Conservation (phyloP, 768 basidiomycete species). For the Pholiota conissans region DNA sequence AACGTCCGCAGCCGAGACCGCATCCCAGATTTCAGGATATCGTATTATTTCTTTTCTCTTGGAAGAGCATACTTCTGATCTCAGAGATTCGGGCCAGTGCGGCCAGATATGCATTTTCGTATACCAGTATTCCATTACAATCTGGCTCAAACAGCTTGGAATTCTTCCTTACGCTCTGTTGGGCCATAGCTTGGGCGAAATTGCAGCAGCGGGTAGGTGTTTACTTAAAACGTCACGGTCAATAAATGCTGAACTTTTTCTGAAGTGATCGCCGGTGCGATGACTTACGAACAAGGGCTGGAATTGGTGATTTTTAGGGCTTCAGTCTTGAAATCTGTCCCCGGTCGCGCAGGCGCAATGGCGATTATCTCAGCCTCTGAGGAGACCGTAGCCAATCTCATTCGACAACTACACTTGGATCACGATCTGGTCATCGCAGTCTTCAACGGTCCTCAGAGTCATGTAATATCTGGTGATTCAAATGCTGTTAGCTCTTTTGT, state of each 20-base stretch:
- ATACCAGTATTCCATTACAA: constrained; percentile 26
- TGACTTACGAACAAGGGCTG: constrained; percentile 23
- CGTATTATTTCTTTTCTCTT: constrained; percentile 22
- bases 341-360: constrained; percentile 22
- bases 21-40: constrained; percentile 17
- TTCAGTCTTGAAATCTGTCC: constrained; percentile 15
- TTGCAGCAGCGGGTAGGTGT: constrained; percentile 28
- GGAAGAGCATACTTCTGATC: constrained; percentile 4
- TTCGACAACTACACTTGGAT: constrained; percentile 14
- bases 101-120: constrained; percentile 32
- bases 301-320: constrained; percentile 25
- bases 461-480: constrained; percentile 25
- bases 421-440: constrained; percentile 22
- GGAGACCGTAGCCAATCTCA: constrained; percentile 10
- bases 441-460: constrained; percentile 19
- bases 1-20: constrained; percentile 7
- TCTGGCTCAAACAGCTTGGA: constrained; percentile 23
- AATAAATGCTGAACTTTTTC: no score
- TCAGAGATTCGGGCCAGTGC: constrained; percentile 19
- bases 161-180: constrained; percentile 24
- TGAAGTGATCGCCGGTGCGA: constrained; percentile 25
- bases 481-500: constrained; percentile 18
- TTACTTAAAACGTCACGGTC: not conserved
- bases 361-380: constrained; percentile 21
- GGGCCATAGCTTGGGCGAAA: constrained; percentile 32